Base-by-base conservation (phyloP, 2,329 filamentous ascomycete species). In the Colletotrichum chlorophyti region DNA sequence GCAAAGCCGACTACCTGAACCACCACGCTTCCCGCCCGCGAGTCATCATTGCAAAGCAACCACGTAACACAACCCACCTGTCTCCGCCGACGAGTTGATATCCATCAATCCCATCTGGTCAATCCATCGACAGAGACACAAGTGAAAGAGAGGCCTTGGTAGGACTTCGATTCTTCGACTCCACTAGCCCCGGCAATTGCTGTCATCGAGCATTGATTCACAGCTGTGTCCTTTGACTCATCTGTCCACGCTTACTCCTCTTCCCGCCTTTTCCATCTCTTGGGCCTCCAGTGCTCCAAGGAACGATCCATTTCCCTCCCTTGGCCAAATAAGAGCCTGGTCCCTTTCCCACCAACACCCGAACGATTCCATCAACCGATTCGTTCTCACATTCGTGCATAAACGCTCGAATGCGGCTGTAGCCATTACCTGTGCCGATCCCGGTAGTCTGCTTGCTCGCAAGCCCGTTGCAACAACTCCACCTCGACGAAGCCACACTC, bases 381-480 rank as follows among this genome's bases (percentile, higher is more conserved):
- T 38, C 50, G 55, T 46, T 51, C 32, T 47, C 19, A 11, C 19
- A 21, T 2, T 15, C 49, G 12, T 35, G 19, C 5, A 11, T 38
- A 26, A 38, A 50, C 46, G 57, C 50, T 60, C 61, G 61, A 60
- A 63, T 63, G 61, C 54, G 60, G 43, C 54, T 41, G 38, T 54
- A 61, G 50, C 37, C 50, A 47, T 11, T 38, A 26, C 50, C 38
- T 38, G 50, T 31, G 61, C 61, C 61, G 61, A 63, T 45, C 54
- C 31, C 59, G 54, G 50, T 62, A 60, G 52, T 63, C 35, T 38
- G 59, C 59, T 63, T 63, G 61, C 50, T 58, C 60, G 59, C 61
- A 63, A 62, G 61, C 59, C n/a, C 50, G 57, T 60, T 62, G 40
- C 45, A 37, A 37, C 38, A 17, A 50, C 34, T n/a, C n/a, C n/a